Conservation (phyloP, 225 moss, liverwort and hornwort species). For the Asterella californica region DNA sequence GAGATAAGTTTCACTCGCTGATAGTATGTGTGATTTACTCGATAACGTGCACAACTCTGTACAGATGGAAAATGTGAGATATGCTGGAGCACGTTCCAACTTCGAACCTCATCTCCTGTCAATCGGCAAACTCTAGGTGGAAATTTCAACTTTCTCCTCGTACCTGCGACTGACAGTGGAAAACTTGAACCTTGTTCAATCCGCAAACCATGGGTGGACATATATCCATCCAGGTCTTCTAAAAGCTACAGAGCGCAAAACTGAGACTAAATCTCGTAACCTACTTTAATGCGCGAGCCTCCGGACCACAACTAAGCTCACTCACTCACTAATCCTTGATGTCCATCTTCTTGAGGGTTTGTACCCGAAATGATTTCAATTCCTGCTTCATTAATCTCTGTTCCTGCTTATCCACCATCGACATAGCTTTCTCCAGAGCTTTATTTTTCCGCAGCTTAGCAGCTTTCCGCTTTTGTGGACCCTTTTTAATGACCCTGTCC, state of each 20-base stretch:
- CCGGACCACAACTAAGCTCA: background rate
- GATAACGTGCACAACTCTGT: background rate
- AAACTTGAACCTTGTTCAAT: background rate
- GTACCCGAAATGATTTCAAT: conserved; percentile 58
- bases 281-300: background rate
- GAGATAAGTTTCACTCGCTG: background rate
- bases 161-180: background rate
- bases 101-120: background rate
- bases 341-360: conserved; percentile 47
- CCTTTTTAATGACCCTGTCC: conserved; percentile 47
- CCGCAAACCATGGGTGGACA: conserved; percentile 3
- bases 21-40: background rate
- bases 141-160: background rate
- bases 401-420: conserved; percentile 73
- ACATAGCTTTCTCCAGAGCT: conserved; percentile 73
- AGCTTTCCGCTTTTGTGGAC: conserved; percentile 65
- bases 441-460: conserved; percentile 75
- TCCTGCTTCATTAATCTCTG: conserved; percentile 63
- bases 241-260: conserved; percentile 4
- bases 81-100: background rate
- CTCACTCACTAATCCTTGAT: background rate
- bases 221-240: background rate
- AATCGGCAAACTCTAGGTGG: too few species aligned
- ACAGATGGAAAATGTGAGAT: background rate
- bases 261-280: background rate